Evolutionary conservation across 306 rosid genomes (phyloP).

Genomic region (Mimosa pudica): DNA sequence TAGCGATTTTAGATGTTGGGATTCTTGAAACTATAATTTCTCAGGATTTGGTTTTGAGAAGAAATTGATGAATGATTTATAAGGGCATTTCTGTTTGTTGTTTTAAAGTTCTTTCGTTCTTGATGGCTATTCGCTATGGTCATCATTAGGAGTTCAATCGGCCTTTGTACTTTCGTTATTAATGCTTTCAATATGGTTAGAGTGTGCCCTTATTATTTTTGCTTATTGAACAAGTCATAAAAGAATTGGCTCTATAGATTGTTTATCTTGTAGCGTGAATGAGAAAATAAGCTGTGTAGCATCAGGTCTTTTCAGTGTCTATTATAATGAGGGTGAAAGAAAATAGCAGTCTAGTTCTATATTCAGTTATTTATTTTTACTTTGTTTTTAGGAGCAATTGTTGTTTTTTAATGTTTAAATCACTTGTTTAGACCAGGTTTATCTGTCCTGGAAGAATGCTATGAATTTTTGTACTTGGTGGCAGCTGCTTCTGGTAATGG

Average conservation of each 20-base stretch:
- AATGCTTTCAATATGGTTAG: not conserved
- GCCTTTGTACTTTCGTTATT: not conserved
- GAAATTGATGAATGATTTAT: not conserved
- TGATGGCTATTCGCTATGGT: not conserved
- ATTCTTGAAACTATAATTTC: not conserved
- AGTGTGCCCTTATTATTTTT: not conserved
- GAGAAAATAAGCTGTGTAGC: not conserved
- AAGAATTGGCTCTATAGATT: not conserved
- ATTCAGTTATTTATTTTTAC: not conserved
- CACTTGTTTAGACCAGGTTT: constrained; percentile 59
- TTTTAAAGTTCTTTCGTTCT: not conserved
- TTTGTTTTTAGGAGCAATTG: constrained; percentile 11
- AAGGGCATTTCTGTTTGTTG: not conserved
- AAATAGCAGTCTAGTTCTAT: constrained; percentile 13
- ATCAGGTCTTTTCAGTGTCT: not conserved
- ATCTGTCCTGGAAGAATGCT: constrained; percentile 71
- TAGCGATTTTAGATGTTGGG: not conserved
- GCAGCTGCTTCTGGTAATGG: constrained; percentile 70
- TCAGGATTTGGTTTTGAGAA: not conserved
- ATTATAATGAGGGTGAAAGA: not conserved
- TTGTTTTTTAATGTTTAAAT: constrained; percentile 12
- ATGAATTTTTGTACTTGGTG: constrained; percentile 79
- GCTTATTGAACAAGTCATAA: not conserved
- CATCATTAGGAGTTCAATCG: not conserved
- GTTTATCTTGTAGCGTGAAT: not conserved